These are phyloP conservation scores for Lentinus tigrinus DNA, from an alignment of 768 basidiomycete species.

Conservation along the genomic window DNA sequence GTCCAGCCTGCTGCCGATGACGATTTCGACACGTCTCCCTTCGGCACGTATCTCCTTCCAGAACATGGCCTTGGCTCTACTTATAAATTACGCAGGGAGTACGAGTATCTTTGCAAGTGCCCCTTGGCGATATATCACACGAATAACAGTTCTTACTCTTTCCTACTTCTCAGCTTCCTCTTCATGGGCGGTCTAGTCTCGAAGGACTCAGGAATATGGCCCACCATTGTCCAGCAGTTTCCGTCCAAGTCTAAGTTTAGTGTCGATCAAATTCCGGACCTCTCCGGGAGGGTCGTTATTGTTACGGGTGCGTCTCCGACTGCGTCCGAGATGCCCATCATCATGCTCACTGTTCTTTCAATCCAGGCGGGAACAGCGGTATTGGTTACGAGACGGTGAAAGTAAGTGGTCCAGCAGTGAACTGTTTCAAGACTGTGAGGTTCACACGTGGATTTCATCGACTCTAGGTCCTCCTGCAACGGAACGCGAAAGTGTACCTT, in stretches of 20 bases:
- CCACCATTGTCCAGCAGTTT: slow-evolving; percentile 48
- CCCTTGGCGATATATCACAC: too few species aligned
- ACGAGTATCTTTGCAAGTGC: too few species aligned
- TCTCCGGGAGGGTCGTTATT: slow-evolving; percentile 33
- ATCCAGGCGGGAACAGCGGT: slow-evolving; percentile 34
- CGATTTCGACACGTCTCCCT: too few species aligned
- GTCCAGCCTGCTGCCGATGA: too few species aligned
- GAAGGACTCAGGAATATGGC: slow-evolving; percentile 18
- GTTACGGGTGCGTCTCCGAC: slow-evolving; percentile 31
- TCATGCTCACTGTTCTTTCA: background rate
- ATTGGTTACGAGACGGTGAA: slow-evolving; percentile 60
- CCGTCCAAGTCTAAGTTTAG: slow-evolving; percentile 25
- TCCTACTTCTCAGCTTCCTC: too few species aligned
- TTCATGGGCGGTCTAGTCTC: slow-evolving; percentile 1
- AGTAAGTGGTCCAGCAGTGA: background rate
- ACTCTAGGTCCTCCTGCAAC: slow-evolving; percentile 46
- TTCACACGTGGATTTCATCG: background rate
- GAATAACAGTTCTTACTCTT: too few species aligned
- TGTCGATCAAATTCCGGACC: slow-evolving; percentile 46
- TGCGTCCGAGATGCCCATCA: too few species aligned
- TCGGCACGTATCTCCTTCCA: too few species aligned
- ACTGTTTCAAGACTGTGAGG: background rate
- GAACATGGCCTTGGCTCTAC: too few species aligned
- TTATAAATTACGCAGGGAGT: too few species aligned
- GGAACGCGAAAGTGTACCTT: slow-evolving; percentile 68